Evolutionary conservation across 768 basidiomycete genomes (phyloP).

Genomic region (Boletus coccyginus): DNA sequence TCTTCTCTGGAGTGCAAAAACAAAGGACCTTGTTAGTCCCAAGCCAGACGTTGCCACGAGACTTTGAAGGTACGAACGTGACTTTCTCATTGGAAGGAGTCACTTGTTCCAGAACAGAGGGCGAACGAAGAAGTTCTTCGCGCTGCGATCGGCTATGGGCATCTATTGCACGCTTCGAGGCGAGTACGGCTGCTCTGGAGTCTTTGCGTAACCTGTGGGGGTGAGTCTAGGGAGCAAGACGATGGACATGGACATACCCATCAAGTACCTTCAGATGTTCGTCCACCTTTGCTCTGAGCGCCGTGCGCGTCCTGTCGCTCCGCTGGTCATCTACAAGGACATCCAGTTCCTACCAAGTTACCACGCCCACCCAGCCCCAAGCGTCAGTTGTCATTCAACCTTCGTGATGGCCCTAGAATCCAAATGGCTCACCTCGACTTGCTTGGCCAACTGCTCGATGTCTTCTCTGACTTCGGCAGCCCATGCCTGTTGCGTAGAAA

Average conservation of each 20-base stretch:
- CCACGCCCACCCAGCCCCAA: background rate
- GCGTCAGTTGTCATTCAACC: background rate
- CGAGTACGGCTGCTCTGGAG: constrained; percentile 62
- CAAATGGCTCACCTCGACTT: constrained; percentile 60
- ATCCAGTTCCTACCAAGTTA: constrained; percentile 53
- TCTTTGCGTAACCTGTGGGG: constrained; percentile 54
- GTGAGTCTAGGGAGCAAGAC: background rate
- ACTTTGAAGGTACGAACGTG: constrained; percentile 42
- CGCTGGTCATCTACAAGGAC: constrained; percentile 71
- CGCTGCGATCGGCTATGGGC: constrained; percentile 53
- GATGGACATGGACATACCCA: constrained; percentile 41
- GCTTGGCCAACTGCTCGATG: constrained; percentile 54
- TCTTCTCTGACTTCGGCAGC: constrained; percentile 78
- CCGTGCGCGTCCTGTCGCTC: constrained; percentile 49
- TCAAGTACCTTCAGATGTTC: constrained; percentile 46
- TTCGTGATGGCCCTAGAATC: background rate
- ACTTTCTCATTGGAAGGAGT: constrained; percentile 50
- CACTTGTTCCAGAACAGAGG: constrained; percentile 48
- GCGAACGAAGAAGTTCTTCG: constrained; percentile 65
- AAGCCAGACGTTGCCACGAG: background rate
- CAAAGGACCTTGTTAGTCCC: background rate
- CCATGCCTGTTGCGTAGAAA: constrained; percentile 67
- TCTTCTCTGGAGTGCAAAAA: constrained; percentile 58
- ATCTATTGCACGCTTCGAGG: constrained; percentile 75
- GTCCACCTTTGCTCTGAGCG: constrained; percentile 49